Conservation (phyloP, 805 yeast species). For the Yarrowia sp. region DNA sequence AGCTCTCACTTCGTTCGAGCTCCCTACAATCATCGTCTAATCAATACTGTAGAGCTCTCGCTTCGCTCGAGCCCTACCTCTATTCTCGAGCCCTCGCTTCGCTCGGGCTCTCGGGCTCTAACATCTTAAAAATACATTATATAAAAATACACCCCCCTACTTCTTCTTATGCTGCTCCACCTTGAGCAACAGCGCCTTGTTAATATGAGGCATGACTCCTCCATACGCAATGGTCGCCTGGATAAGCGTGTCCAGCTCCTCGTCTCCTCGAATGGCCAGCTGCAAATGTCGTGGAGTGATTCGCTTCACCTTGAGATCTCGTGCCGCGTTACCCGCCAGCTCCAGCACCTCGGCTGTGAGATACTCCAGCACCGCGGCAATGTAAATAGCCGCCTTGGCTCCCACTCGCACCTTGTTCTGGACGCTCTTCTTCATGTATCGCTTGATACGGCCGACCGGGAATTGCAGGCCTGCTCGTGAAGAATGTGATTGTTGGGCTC, state of each 20-base stretch:
- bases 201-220: slow-evolving; percentile 95
- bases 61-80: no score
- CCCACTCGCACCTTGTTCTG: slow-evolving; percentile 84
- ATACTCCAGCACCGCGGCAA: slow-evolving; percentile 95
- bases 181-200: slow-evolving; percentile 74
- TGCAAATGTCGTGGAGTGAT: slow-evolving; percentile 97
- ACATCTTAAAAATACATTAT: slow-evolving; percentile 11
- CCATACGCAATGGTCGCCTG: slow-evolving; percentile 92
- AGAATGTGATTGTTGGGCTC: slow-evolving; percentile 71
- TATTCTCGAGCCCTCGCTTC: no score
- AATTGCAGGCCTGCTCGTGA: slow-evolving; percentile 88
- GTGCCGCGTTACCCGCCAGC: slow-evolving; percentile 98
- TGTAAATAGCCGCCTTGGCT: slow-evolving; percentile 84
- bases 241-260: slow-evolving; percentile 89
- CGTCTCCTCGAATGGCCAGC: slow-evolving; percentile 97
- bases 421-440: slow-evolving; percentile 88
- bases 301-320: slow-evolving; percentile 92
- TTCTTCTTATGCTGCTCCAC: slow-evolving; percentile 52
- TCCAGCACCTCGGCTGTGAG: slow-evolving; percentile 97
- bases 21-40: no score
- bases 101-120: no score
- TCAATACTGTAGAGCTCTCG: no score
- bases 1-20: no score
- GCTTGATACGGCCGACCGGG: slow-evolving; percentile 98
- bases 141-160: slow-evolving; percentile 18